These are phyloP conservation scores for Vitis amurensis DNA, from an alignment of 164 flowering plant species.

Conservation along the genomic window DNA sequence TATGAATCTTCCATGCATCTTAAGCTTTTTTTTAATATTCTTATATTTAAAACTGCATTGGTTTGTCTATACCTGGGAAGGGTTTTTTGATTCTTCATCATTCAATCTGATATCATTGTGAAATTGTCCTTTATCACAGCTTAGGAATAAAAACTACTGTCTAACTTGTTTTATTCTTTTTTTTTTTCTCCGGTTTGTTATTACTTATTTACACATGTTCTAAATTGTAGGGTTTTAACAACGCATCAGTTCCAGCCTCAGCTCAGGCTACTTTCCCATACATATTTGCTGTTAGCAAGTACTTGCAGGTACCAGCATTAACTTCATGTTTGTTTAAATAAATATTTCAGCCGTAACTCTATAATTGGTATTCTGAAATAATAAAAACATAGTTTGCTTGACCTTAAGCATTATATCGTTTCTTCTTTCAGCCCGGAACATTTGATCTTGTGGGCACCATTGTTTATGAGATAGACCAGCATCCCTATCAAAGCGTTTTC, in stretches of 20 bases:
- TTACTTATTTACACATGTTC: background rate
- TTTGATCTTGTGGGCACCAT: constrained; percentile 94
- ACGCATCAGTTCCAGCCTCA: constrained; percentile 71
- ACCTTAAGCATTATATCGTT: constrained; percentile 8
- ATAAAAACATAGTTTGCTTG: background rate
- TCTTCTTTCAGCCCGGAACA: constrained; percentile 66
- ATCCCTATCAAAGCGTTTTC: constrained; percentile 70
- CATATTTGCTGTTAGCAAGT: constrained; percentile 83
- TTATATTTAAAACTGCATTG: no score
- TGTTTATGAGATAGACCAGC: constrained; percentile 83
- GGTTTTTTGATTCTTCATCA: background rate
- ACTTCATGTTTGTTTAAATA: no score
- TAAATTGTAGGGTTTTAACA: constrained; percentile 59
- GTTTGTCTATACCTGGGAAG: no score
- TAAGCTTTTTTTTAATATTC: no score
- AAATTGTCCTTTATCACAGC: background rate
- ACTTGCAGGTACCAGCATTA: constrained; percentile 65
- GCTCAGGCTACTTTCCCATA: constrained; percentile 86
- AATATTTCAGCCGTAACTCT: no score
- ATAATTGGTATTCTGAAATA: background rate
- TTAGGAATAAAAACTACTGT: no score
- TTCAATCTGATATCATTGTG: background rate
- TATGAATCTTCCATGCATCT: no score
- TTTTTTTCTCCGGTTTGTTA: background rate
- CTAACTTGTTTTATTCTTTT: no score